A percentile compares a stretch with the other conserved stretches of the same genome.
Evolutionary conservation across 768 basidiomycete species (phyloP).

Genomic region (Ramaria rubella): DNA sequence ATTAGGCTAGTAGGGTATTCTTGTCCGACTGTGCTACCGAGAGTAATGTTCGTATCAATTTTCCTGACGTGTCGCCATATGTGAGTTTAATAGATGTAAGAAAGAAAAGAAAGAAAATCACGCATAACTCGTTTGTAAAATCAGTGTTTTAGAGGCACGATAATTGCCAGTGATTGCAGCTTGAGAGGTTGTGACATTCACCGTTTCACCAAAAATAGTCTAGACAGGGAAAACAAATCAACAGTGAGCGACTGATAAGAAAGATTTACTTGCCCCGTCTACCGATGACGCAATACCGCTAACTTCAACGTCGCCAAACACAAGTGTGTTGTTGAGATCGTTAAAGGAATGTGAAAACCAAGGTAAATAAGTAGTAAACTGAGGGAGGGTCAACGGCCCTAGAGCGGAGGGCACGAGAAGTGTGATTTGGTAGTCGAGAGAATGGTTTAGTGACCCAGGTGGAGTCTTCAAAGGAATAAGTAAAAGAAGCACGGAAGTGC

Average conservation of each 20-base stretch:
- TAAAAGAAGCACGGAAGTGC: too few relatives aligned
- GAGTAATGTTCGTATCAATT: constrained; percentile 6
- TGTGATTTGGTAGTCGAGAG: constrained; percentile 6
- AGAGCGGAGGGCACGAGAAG: constrained; percentile 1
- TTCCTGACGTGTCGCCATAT: too few relatives aligned
- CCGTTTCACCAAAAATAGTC: background rate
- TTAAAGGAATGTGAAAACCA: constrained; percentile 8
- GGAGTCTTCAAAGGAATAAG: background rate
- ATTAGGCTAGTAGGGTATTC: constrained; percentile 5
- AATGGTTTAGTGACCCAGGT: background rate
- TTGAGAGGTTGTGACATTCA: constrained; percentile 7
- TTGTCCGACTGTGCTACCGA: background rate
- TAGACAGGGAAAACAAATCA: background rate
- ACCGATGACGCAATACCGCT: constrained; percentile 2
- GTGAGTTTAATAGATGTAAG: too few relatives aligned
- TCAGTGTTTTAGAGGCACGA: background rate
- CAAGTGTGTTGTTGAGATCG: constrained; percentile 2
- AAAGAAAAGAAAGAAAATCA: constrained; percentile 3
- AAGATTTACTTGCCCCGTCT: background rate
- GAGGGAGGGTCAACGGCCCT: background rate
- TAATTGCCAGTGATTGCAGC: constrained; percentile 7
- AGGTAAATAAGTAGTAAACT: constrained; percentile 5
- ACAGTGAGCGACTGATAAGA: background rate
- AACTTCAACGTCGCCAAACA: constrained; percentile 5
- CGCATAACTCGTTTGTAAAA: constrained; percentile 8